Percentiles rank a stretch among this genome's conserved stretches.
Evolutionary conservation across 2,329 filamentous ascomycete species (phyloP).

Genomic region (Hypoxylon rubiginosum): DNA sequence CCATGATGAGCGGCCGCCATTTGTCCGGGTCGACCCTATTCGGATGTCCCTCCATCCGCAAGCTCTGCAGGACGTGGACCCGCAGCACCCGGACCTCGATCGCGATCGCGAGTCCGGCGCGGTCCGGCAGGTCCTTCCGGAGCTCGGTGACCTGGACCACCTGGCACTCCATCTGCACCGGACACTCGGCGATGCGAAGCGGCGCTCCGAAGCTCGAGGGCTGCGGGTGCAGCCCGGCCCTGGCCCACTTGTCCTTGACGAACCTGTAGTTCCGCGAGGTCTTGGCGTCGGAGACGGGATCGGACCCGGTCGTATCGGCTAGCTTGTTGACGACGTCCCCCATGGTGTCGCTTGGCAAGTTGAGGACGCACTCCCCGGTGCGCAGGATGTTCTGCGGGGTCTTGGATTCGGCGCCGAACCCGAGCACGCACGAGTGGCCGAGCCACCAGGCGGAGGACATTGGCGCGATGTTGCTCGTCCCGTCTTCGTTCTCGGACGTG

Average conservation of each 20-base stretch:
- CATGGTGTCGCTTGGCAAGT: slow-evolving; percentile 56
- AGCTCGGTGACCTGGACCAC: slow-evolving; percentile 52
- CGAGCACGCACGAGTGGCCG: slow-evolving; percentile 58
- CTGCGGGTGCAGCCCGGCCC: slow-evolving; percentile 52
- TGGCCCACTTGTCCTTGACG: slow-evolving; percentile 57
- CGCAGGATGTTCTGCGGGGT: slow-evolving; percentile 58
- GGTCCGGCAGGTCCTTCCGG: slow-evolving; percentile 51
- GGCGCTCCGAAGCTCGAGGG: slow-evolving; percentile 54
- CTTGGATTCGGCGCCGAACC: slow-evolving; percentile 53
- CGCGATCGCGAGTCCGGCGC: slow-evolving; percentile 48
- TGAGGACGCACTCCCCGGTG: slow-evolving; percentile 59
- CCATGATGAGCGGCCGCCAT: slow-evolving; percentile 61
- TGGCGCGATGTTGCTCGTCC: slow-evolving; percentile 57
- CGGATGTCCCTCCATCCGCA: slow-evolving; percentile 54
- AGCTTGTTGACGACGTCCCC: slow-evolving; percentile 54
- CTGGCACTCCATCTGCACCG: slow-evolving; percentile 60
- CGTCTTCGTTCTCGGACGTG: slow-evolving; percentile 57
- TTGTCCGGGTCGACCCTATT: slow-evolving; percentile 59
- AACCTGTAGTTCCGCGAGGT: slow-evolving; percentile 51
- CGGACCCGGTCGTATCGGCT: slow-evolving; percentile 55
- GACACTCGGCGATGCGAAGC: slow-evolving; percentile 55
- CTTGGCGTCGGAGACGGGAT: slow-evolving; percentile 50
- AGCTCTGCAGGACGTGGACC: slow-evolving; percentile 51
- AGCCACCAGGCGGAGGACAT: slow-evolving; percentile 63
- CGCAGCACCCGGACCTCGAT: slow-evolving; percentile 56